Evolutionary conservation across 2,329 filamentous ascomycete genomes (phyloP).

Genomic region (Xylaria sp.): DNA sequence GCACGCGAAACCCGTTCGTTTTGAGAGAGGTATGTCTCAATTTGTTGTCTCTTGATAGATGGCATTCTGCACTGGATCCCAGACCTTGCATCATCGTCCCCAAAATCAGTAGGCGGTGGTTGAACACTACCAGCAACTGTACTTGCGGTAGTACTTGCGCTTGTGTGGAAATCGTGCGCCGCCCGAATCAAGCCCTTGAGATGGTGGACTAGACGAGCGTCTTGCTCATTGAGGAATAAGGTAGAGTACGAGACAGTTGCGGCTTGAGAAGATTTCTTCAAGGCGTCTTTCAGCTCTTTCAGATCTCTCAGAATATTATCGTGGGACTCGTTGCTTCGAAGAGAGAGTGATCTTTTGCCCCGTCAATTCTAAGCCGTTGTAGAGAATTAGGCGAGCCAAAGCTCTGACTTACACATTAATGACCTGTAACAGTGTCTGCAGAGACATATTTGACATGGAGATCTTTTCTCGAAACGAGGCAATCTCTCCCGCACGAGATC

Average conservation of each 20-base stretch:
- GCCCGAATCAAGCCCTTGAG: slow-evolving; percentile 35
- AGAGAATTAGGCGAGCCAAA: neutral
- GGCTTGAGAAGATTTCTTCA: slow-evolving; percentile 37
- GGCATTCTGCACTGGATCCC: slow-evolving; percentile 26
- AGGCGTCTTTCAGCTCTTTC: slow-evolving; percentile 37
- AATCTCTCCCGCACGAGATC: slow-evolving; percentile 36
- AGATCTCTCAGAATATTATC: slow-evolving; percentile 37
- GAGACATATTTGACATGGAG: slow-evolving; percentile 38
- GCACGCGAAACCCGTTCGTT: slow-evolving; percentile 22
- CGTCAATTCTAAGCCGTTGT: slow-evolving; percentile 1
- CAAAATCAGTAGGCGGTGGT: slow-evolving; percentile 34
- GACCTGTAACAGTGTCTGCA: slow-evolving; percentile 38
- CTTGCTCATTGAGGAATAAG: slow-evolving; percentile 35
- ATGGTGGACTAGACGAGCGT: slow-evolving; percentile 34
- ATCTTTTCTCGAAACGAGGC: slow-evolving; percentile 39
- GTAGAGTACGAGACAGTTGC: slow-evolving; percentile 37
- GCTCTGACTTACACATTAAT: slow-evolving; percentile 36
- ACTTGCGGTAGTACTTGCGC: slow-evolving; percentile 37
- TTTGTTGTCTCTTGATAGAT: slow-evolving; percentile 35
- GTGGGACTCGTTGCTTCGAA: slow-evolving; percentile 37
- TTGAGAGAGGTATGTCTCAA: slow-evolving; percentile 35
- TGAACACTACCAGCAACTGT: slow-evolving; percentile 29
- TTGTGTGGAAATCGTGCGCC: slow-evolving; percentile 37
- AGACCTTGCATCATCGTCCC: slow-evolving; percentile 33
- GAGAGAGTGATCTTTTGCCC: slow-evolving; percentile 33